Conservation (phyloP, 495 filamentous ascomycete species). For the Trichoderma orchidacearum region DNA sequence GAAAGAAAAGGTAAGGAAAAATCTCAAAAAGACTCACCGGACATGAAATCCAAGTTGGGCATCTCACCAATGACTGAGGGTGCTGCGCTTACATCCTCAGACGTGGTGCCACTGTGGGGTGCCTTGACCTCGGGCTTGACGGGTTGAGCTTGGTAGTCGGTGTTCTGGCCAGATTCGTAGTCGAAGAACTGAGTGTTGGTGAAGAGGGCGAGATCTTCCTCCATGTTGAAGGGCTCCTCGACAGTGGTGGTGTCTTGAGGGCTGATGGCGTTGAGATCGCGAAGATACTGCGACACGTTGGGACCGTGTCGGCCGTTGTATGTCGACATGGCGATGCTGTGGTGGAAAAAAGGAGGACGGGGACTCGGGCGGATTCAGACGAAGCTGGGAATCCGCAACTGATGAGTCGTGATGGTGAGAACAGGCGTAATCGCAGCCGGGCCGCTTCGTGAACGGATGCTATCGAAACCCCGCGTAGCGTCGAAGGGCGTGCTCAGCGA, state of each 20-base stretch:
- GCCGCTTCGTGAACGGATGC: background rate
- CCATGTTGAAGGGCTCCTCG: conserved; percentile 43
- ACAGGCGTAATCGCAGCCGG: background rate
- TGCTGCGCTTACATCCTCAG: conserved; percentile 20
- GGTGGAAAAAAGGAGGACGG: too few species aligned
- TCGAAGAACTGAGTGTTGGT: conserved; percentile 92
- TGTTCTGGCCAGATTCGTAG: conserved; percentile 45
- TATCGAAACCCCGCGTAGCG: background rate
- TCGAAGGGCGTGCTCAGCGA: too few species aligned
- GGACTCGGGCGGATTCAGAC: background rate
- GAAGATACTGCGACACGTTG: conserved; percentile 79
- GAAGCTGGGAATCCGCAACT: background rate
- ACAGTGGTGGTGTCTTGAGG: conserved; percentile 48
- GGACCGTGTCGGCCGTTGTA: conserved; percentile 58
- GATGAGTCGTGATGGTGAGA: background rate
- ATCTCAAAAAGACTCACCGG: conserved; percentile 15
- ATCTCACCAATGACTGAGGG: conserved; percentile 24
- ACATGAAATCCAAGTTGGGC: conserved; percentile 18
- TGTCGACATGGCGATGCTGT: conserved; percentile 40
- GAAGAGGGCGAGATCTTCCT: conserved; percentile 71
- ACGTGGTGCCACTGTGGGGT: conserved; percentile 16
- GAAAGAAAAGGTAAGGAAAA: conserved; percentile 1
- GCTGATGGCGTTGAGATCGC: conserved; percentile 69
- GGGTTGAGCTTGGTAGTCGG: conserved; percentile 20
- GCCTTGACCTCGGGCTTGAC: conserved; percentile 17